Base-by-base conservation (phyloP, 148 eudicot species). In the Nepenthes mirabilis region DNA sequence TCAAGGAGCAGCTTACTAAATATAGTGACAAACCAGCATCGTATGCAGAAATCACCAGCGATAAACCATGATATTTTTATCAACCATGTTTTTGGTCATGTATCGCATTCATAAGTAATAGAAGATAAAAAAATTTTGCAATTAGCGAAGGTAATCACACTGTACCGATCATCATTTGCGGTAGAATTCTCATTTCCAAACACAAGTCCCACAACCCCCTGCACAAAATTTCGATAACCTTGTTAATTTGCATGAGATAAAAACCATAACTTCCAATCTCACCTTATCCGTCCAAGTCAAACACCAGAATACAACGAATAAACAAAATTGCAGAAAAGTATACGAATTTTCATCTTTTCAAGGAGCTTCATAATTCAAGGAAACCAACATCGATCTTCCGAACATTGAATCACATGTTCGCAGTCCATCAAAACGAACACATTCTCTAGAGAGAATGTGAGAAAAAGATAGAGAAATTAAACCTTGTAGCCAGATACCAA, bases 161-260 rank as follows among this genome's bases (percentile, higher is more conserved):
- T 33, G 14, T 74, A 93, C 98, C 96, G 88, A 61, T 93, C 95
- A 57, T 91, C 96, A 65, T 68, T 88, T 37, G 96, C 76, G 64
- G 64, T 55, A n/a, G 94, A 82, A 68, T 80, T 77, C 50, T 88
- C 98, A 72, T 82, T 88, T 63, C 98, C 88, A 66, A 93, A 89
- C 47, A 93, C 89, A 70, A 79, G 94, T 52, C 91, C 95, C 63
- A 93, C 96, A 59, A 85, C 88, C 58, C 91, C 98, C 84, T 93
- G 94, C 66, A 75, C 54, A 72, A 73, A 61, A 63, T 51, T 59
- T 47, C 11, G 9, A 51, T 6, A 61, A 55, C 57, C 34, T 60
- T n/a, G 37, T 35, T 6, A 12, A 36, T 57, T 7, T 14, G 33
- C 12, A 32, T 6, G 23, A 57, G 57, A 32, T 45, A 45, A 47